Conservation (phyloP, 2,329 filamentous ascomycete genomes). For the Apiospora sp. region DNA sequence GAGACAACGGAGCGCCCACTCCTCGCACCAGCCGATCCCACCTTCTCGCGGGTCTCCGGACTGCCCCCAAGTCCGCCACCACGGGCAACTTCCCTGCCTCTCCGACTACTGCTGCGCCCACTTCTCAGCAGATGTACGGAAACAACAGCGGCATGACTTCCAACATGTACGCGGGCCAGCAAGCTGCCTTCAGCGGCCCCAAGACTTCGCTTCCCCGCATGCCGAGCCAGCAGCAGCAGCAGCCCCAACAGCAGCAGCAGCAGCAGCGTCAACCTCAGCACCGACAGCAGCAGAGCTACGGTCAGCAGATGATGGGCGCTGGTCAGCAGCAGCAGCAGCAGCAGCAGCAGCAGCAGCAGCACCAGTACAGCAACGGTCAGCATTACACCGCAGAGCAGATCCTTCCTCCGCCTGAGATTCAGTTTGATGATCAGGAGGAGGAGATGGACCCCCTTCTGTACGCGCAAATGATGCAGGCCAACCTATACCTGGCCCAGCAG, state of each 20-base stretch:
- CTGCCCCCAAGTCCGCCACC: conserved; percentile 87
- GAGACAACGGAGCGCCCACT: conserved; percentile 75
- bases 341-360: neutral
- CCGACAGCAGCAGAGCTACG: conserved; percentile 38
- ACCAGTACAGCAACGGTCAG: conserved; percentile 40
- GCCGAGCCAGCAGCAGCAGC: conserved; percentile 37
- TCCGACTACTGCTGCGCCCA: conserved; percentile 48
- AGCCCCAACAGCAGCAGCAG: conserved; percentile 38
- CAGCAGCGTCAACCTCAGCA: conserved; percentile 39
- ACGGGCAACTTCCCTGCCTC: conserved; percentile 70
- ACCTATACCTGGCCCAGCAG: conserved; percentile 91
- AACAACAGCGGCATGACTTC: conserved; percentile 53
- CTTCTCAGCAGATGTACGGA: conserved; percentile 50
- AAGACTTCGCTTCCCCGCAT: conserved; percentile 64
- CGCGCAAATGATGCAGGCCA: conserved; percentile 88
- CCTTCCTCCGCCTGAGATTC: conserved; percentile 81
- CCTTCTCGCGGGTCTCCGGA: conserved; percentile 89
- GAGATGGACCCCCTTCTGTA: conserved; percentile 87
- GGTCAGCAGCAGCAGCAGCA: conserved; percentile 1
- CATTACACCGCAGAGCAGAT: conserved; percentile 88
- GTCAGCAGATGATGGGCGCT: conserved; percentile 45
- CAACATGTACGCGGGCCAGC: conserved; percentile 55
- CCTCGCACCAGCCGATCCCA: conserved; percentile 95
- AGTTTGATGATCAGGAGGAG: conserved; percentile 74
- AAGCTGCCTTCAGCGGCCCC: conserved; percentile 56